These are phyloP conservation scores for Psilocybe cyanescens DNA, from an alignment of 768 basidiomycete genomes.

Conservation along the genomic window DNA sequence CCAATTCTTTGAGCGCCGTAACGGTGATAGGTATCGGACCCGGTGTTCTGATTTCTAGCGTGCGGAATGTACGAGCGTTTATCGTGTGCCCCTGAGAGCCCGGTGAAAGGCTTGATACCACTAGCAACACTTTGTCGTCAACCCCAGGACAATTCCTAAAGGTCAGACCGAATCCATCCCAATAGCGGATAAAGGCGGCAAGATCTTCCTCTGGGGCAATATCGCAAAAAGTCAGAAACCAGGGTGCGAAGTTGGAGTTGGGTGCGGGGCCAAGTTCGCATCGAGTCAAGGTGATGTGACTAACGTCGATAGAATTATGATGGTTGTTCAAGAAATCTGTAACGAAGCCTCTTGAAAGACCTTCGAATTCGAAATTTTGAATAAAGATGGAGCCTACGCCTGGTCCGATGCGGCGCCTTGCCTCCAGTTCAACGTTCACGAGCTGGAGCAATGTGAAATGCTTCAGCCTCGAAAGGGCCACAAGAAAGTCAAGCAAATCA, in stretches of 20 bases:
- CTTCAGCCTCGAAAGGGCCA: conserved; percentile 8
- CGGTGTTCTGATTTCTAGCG: conserved; percentile 7
- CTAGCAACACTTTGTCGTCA: conserved; percentile 12
- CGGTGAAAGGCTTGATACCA: not conserved
- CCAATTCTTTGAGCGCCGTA: conserved; percentile 4
- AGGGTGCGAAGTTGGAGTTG: conserved; percentile 1
- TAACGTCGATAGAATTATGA: conserved; percentile 18
- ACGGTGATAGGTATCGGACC: conserved; percentile 6
- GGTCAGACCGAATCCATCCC: conserved; percentile 18
- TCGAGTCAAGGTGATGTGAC: conserved; percentile 2
- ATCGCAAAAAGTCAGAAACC: conserved; percentile 10
- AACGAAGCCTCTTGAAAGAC: conserved; percentile 14
- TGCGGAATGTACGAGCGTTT: conserved; percentile 10
- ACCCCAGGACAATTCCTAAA: conserved; percentile 16
- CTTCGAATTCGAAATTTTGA: conserved; percentile 21
- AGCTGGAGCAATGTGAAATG: conserved; percentile 18
- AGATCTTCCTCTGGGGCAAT: conserved; percentile 13
- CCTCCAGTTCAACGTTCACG: conserved; percentile 14
- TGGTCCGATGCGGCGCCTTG: not conserved
- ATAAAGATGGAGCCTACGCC: conserved; percentile 11
- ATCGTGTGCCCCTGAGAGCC: not conserved
- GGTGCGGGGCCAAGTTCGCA: conserved; percentile 10
- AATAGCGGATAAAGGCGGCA: conserved; percentile 9
- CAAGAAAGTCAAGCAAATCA: conserved; percentile 12
- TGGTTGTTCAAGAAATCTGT: conserved; percentile 11